phyloP scores from a whole-genome alignment of 305 asterid genomes.

The Euphrasia arctica region DNA sequence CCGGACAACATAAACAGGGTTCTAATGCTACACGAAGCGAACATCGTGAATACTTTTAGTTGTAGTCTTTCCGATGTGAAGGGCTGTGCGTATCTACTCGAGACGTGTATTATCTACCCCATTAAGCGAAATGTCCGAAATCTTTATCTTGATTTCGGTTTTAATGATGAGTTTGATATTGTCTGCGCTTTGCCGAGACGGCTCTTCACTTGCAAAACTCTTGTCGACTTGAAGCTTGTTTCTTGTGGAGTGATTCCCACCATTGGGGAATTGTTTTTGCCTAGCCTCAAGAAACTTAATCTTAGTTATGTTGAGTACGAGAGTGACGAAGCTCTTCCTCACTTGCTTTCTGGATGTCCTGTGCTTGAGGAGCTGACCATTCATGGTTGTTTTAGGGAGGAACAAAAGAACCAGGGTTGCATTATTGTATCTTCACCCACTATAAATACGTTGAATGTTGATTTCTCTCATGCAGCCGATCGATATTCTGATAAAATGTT shows the following conservation, averaged over 20 bases:
- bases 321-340: too few relatives aligned
- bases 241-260: background rate
- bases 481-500: background rate
- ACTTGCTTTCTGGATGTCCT: too few relatives aligned
- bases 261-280: background rate
- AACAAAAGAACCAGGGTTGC: background rate
- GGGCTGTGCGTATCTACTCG: background rate
- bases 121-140: background rate
- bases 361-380: background rate
- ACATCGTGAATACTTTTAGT: background rate
- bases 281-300: too few relatives aligned
- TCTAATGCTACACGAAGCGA: too few relatives aligned
- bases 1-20: too few relatives aligned
- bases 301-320: too few relatives aligned
- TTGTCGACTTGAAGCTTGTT: background rate
- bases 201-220: conserved; percentile 2
- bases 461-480: background rate
- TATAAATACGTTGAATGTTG: background rate
- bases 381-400: background rate
- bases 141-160: background rate
- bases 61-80: background rate
- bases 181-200: background rate
- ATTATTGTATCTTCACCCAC: background rate
- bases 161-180: background rate
- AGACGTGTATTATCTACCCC: conserved; percentile 11